Evolutionary conservation across 2,329 filamentous ascomycete genomes (phyloP).

Genomic region (Colletotrichum lentis): DNA sequence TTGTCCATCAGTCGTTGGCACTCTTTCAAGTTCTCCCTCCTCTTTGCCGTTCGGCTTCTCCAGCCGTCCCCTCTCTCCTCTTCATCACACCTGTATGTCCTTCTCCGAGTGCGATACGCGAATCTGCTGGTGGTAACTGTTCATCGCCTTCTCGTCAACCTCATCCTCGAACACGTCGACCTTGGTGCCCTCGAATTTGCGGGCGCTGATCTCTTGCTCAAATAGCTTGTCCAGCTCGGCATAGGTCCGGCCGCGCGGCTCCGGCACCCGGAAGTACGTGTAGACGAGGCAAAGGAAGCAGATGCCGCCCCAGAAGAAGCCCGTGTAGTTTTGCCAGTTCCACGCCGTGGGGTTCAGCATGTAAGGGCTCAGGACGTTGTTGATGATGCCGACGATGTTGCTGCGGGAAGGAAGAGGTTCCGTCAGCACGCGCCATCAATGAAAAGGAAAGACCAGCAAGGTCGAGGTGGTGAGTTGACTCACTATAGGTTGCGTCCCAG

Average conservation of each 20-base stretch:
- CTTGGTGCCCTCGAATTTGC: conserved; percentile 72
- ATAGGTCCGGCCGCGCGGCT: conserved; percentile 81
- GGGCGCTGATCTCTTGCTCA: conserved; percentile 73
- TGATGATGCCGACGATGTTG: conserved; percentile 84
- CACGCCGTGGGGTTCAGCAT: conserved; percentile 90
- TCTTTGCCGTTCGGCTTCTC: neutral
- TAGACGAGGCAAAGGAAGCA: conserved; percentile 85
- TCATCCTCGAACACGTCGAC: conserved; percentile 65
- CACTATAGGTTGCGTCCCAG: conserved; percentile 80
- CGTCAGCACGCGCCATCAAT: neutral
- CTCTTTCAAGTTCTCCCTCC: neutral
- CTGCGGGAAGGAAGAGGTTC: conserved; percentile 47
- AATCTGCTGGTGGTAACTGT: conserved; percentile 57
- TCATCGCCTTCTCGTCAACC: conserved; percentile 56
- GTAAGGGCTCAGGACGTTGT: conserved; percentile 83
- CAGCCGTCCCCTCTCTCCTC: neutral
- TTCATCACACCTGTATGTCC: conserved; percentile 24
- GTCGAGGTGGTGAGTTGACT: conserved; percentile 43
- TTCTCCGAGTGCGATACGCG: conserved; percentile 45
- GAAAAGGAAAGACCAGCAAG: neutral
- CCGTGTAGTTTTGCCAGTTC: conserved; percentile 87
- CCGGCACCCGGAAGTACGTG: conserved; percentile 81
- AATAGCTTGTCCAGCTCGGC: conserved; percentile 89
- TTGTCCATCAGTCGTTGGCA: conserved; percentile 5
- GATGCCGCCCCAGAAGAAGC: conserved; percentile 87